A percentile compares a stretch with the other conserved stretches of the same genome.
These are phyloP conservation scores for Pseudomassariella vexata DNA, from an alignment of 2,329 filamentous ascomycete genomes.

Conservation along the genomic window DNA sequence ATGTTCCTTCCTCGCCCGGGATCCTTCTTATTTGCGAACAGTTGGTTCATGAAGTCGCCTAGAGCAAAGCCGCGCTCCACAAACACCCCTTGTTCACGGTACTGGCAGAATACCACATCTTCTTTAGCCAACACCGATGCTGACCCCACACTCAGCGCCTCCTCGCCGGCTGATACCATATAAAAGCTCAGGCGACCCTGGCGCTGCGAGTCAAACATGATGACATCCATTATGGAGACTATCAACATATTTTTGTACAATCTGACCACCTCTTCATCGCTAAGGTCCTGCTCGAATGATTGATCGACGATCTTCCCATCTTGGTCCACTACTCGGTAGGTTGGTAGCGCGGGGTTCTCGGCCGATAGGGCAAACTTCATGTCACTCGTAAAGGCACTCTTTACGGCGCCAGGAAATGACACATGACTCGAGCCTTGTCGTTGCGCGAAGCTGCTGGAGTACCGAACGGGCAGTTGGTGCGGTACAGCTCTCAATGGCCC, in stretches of 20 bases:
- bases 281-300: conserved; percentile 61
- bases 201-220: conserved; percentile 97
- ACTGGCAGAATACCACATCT: conserved; percentile 91
- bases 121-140: conserved; percentile 76
- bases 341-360: conserved; percentile 71
- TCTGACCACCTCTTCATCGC: conserved; percentile 54
- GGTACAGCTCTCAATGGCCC: conserved; percentile 7
- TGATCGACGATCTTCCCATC: conserved; percentile 79
- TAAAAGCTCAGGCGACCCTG: conserved; percentile 95
- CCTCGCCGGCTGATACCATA: conserved; percentile 93
- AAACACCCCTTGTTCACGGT: conserved; percentile 89
- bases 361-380: conserved; percentile 74
- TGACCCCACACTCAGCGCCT: conserved; percentile 87
- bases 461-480: conserved; percentile 23
- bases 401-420: conserved; percentile 89
- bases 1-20: conserved; percentile 82
- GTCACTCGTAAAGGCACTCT: conserved; percentile 81
- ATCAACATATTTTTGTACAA: conserved; percentile 62
- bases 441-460: conserved; percentile 47
- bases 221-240: conserved; percentile 82
- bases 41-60: conserved; percentile 88
- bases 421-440: conserved; percentile 49
- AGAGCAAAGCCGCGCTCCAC: conserved; percentile 82
- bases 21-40: conserved; percentile 85
- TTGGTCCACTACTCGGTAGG: conserved; percentile 87